Base-by-base conservation (phyloP, 2,329 filamentous ascomycete species). In the Ceratocystis alfenasii region DNA sequence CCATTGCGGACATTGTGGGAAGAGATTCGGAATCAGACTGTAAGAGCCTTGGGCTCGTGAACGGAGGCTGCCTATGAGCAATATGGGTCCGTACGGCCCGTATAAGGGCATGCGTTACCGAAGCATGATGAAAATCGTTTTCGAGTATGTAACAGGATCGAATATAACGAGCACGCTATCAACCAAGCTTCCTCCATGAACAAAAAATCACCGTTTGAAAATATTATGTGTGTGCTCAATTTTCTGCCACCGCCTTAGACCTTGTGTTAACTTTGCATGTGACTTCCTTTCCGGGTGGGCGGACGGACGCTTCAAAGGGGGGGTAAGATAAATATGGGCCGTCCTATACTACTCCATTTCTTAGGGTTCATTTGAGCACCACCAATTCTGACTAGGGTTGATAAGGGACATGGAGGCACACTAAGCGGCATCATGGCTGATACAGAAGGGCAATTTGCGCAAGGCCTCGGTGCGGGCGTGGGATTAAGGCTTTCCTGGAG, bases 1-100 rank as follows among this genome's bases (percentile, higher is more conserved):
- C 64, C 64, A 8, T 44, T 68, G 60, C 63, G 62, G 36, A 55
- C 30, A 1, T 48, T 68, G 25, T 68, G 66, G 66, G 62, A 64
- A 6, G 36, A 55, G 10, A 50, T 63, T 30, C 57, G 66, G 20
- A 33, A 28, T 15, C 30, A 60, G 22, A 60, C 55, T 12, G 8
- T 46, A 17, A 22, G 8, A 12, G 33, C 44, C 41, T 8, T 59
- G 63, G 62, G 62, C 8, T 20, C 22, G 25, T 50, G 62, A 53
- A 53, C n/a, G 48, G 22, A n/a, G n/a, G n/a, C 48, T 8, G 7
- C 22, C n/a, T 20, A 20, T 22, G 48, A 22, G n/a, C 48, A n/a
- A 20, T n/a, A 25, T 33, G 30, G 30, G 22, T 53, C 5, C 10
- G 48, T 25, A 25, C 48, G n/a, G 6, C 48, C 48, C n/a, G n/a